phyloP scores from a whole-genome alignment of 2,329 filamentous ascomycete species.

The Diaporthe eres region DNA sequence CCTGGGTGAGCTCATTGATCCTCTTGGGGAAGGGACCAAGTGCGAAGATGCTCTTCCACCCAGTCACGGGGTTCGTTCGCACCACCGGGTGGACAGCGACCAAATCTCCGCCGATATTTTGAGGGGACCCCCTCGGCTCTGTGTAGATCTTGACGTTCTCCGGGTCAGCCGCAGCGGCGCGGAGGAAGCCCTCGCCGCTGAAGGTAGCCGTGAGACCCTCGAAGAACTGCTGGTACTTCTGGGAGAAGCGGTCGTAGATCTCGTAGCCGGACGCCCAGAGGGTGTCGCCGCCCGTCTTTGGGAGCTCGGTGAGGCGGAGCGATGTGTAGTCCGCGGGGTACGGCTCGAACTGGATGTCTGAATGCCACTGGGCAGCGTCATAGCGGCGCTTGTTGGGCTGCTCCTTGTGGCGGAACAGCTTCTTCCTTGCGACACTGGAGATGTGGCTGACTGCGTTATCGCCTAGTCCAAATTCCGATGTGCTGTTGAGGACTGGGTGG shows the following conservation, averaged over 20 bases:
- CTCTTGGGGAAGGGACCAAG: conserved; percentile 45
- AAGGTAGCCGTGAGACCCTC: conserved; percentile 66
- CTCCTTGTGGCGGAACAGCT: conserved; percentile 43
- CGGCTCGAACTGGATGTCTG: conserved; percentile 73
- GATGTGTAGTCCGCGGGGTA: conserved; percentile 73
- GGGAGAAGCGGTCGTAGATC: conserved; percentile 68
- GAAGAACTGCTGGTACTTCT: conserved; percentile 65
- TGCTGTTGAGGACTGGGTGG: conserved; percentile 60
- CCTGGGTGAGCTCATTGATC: conserved; percentile 46
- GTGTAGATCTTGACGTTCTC: conserved; percentile 51
- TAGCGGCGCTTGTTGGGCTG: conserved; percentile 48
- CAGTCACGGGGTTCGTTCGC: conserved; percentile 49
- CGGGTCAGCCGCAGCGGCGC: conserved; percentile 49
- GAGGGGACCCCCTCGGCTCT: conserved; percentile 49
- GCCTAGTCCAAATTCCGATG: conserved; percentile 53
- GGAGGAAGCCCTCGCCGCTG: conserved; percentile 54
- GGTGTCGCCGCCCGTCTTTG: conserved; percentile 70
- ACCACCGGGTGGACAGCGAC: conserved; percentile 48
- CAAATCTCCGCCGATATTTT: conserved; percentile 42
- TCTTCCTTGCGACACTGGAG: conserved; percentile 56
- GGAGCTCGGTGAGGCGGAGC: conserved; percentile 70
- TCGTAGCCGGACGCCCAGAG: conserved; percentile 76
- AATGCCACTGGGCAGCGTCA: conserved; percentile 58
- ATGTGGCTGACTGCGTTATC: conserved; percentile 62
- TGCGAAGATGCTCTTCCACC: conserved; percentile 49